Evolutionary conservation across 371 early-diverging fungal species (phyloP), one percentile per base, ranked within the genome.

Genomic region (Apophysomyces elegans): DNA sequence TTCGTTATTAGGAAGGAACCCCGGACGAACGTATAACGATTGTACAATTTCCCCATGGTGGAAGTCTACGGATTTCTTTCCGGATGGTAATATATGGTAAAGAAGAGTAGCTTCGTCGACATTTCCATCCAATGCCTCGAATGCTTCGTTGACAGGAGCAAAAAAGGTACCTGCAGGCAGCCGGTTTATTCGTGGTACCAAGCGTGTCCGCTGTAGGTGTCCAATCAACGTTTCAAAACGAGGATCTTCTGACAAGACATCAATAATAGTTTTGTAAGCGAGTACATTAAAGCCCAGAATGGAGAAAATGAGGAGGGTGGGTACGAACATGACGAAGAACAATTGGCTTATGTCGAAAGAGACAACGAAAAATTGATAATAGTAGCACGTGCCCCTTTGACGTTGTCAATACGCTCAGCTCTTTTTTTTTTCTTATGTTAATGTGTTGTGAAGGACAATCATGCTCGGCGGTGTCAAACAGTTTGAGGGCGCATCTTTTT

Each of bases 81-180:
- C 70, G 7, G 62, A 46, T 0, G 76, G 71, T 5, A 86, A 56
- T 39, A 86, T 63, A 56, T 84, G 86, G 59, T 84, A 85, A 13
- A 82, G 67, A 11, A 85, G 61, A 0, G 67, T 64, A 0, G 74
- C 77, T 41, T 43, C 62, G 14, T 81, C 76, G 4, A 84, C 65
- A 3, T 36, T 21, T 0, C 54, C 57, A 2, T 64, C 64, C 65
- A 71, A 76, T 36, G 65, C 62, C 7, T 61, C 39, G 58, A 86
- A 86, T 26, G 86, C 86, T 1, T 66, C 70, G 47, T 86, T 83
- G 60, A 81, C 81, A 16, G 84, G 86, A 5, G 86, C 86, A 69
- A 86, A 81, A 59, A 86, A 74, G 26, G 86, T 86, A n/a, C 78
- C 83, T 21, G 71, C 61, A 43, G 77, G 68, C 36, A 83, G 56